Base-by-base conservation (phyloP, 306 rosid species). In the Crotalaria pallida region DNA sequence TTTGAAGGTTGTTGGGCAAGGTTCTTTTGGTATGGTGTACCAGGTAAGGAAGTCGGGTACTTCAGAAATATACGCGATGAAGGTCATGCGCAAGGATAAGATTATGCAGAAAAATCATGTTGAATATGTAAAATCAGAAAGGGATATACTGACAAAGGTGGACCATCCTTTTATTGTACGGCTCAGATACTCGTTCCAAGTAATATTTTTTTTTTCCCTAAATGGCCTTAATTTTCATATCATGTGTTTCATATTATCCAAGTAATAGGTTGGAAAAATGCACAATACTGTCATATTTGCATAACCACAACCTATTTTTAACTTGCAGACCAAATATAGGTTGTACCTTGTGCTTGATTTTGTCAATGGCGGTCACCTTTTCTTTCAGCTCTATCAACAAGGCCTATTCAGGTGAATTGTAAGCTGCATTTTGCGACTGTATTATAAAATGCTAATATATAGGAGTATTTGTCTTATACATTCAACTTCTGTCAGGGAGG, bases 11-110 rank as follows among this genome's bases (percentile, higher is more conserved):
- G 91, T 91, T 74, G 96, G 97, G 43, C 87, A 83, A 81, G 97
- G 96, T 76, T 88, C 92, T 56, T 86, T 87, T 80, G 97, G 91
- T 19, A 91, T 87, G 66, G 96, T 91, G 70, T 91, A 83, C 74
- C 97, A 88, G 75, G 97, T 91, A 71, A 85, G 86, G 84, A 87
- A 72, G 81, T 73, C 57, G 15, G 91, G 92, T 45, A 88, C 92
- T 56, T 78, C 73, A 17, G 97, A 91, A 61, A 91, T 91, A 71
- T 91, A 86, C 79, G 97, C 97, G 36, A 91, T 91, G 96, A 91
- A 91, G 81, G 97, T 88, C 68, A 88, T 91, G 91, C 72, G 86
- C 43, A 91, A 88, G 84, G 97, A 91, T 82, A 91, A 77, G 82
- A 86, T 91, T 63, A 83, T 86, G 83, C 84, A 83, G 88, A 87